These are phyloP conservation scores for Termitomyces sp. DNA, from an alignment of 768 basidiomycete genomes.

Conservation along the genomic window DNA sequence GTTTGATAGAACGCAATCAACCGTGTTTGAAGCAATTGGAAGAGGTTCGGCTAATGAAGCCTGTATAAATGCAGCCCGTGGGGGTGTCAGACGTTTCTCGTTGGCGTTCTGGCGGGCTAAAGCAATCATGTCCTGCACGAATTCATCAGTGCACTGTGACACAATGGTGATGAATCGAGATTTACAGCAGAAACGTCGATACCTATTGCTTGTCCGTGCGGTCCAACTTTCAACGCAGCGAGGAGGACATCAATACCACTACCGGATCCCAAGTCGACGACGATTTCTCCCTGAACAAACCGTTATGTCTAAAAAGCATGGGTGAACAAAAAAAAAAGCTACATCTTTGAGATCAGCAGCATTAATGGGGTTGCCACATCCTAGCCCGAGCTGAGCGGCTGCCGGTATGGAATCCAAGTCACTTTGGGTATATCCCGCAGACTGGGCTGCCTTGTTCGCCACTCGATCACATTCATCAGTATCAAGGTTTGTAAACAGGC, in stretches of 20 bases:
- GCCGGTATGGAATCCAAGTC: conserved; percentile 38
- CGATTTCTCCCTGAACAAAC: conserved; percentile 46
- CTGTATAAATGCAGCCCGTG: conserved; percentile 45
- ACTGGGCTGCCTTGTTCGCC: conserved; percentile 24
- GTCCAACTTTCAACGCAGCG: conserved; percentile 45
- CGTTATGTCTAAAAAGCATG: background rate
- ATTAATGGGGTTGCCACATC: conserved; percentile 51
- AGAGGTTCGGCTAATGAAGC: conserved; percentile 35
- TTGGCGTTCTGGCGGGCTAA: conserved; percentile 42
- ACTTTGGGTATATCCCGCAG: conserved; percentile 44
- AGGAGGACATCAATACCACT: conserved; percentile 54
- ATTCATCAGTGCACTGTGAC: background rate
- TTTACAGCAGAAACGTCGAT: conserved; percentile 46
- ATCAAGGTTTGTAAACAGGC: background rate
- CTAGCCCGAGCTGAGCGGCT: conserved; percentile 42
- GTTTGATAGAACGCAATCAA: conserved; percentile 55
- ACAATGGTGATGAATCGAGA: background rate
- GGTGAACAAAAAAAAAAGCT: background rate
- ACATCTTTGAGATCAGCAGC: conserved; percentile 43
- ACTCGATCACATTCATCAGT: background rate
- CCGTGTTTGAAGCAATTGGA: conserved; percentile 40
- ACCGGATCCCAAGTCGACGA: conserved; percentile 55
- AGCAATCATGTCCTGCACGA: conserved; percentile 43
- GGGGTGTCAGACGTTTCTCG: conserved; percentile 35
- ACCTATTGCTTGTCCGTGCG: conserved; percentile 45